Evolutionary conservation across 306 rosid genomes (phyloP).

Genomic region (Sesbania bispinosa): DNA sequence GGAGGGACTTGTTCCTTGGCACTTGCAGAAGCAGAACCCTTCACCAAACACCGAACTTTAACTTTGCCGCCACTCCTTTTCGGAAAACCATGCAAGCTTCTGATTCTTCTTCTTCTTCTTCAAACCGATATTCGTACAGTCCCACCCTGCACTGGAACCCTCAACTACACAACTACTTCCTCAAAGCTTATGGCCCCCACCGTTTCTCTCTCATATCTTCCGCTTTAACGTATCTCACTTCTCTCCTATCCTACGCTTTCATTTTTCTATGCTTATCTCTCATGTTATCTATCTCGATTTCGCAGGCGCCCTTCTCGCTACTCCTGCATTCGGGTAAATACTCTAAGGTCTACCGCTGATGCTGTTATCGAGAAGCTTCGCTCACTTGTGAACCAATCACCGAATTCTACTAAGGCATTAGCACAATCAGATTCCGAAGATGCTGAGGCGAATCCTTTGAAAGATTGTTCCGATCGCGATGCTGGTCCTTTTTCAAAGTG

Average conservation of each 20-base stretch:
- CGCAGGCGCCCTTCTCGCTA: conserved; percentile 82
- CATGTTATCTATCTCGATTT: background rate
- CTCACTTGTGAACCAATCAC: conserved; percentile 29
- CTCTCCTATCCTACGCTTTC: background rate
- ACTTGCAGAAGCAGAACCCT: conserved; percentile 7
- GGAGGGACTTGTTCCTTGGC: conserved; percentile 46
- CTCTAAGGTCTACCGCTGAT: conserved; percentile 57
- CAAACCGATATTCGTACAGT: conserved; percentile 53
- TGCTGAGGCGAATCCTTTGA: conserved; percentile 25
- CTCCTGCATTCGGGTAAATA: conserved; percentile 84
- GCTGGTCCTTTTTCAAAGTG: conserved; percentile 51
- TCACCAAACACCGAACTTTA: conserved; percentile 34
- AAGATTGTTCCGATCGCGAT: conserved; percentile 12
- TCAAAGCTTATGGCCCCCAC: conserved; percentile 62
- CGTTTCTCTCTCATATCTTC: conserved; percentile 72
- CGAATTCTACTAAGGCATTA: too few relatives aligned
- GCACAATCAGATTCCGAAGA: background rate
- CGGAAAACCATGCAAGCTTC: conserved; percentile 41
- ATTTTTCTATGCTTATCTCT: background rate
- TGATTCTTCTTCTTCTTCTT: conserved; percentile 4
- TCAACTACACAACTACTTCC: conserved; percentile 61
- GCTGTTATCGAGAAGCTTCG: conserved; percentile 53
- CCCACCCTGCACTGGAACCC: conserved; percentile 73
- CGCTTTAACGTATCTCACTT: conserved; percentile 57
- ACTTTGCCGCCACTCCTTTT: background rate